These are phyloP conservation scores for Linaria vulgaris DNA, from an alignment of 257 asterid species.

Conservation along the genomic window DNA sequence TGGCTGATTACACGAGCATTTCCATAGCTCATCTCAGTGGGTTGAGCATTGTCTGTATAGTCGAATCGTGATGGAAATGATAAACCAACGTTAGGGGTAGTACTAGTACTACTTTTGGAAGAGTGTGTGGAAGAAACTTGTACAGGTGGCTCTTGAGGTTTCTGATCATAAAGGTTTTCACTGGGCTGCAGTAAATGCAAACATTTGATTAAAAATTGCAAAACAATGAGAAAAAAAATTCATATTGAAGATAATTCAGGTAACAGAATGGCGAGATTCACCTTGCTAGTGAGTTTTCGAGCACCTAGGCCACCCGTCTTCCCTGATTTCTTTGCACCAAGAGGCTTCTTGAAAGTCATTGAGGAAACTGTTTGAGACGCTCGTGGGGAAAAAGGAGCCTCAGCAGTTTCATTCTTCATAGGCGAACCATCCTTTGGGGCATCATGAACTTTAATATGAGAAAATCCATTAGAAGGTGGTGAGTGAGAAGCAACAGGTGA, in stretches of 20 bases:
- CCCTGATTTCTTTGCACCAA: conserved; percentile 78
- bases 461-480: conserved; percentile 53
- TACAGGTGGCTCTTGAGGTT: conserved; percentile 76
- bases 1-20: conserved; percentile 59
- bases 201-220: conserved; percentile 17
- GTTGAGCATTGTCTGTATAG: conserved; percentile 65
- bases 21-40: conserved; percentile 70
- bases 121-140: conserved; percentile 58
- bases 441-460: conserved; percentile 46
- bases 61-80: conserved; percentile 79
- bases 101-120: conserved; percentile 42
- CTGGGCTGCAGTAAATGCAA: conserved; percentile 57
- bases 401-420: conserved; percentile 48
- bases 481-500: conserved; percentile 72
- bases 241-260: not conserved
- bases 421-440: conserved; percentile 44
- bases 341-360: conserved; percentile 62
- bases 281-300: conserved; percentile 84
- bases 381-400: conserved; percentile 59
- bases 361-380: conserved; percentile 56
- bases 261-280: conserved; percentile 23
- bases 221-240: not conserved
- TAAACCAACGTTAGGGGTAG: conserved; percentile 42
- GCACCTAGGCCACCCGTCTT: conserved; percentile 95
- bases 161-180: conserved; percentile 94